Evolutionary conservation across 768 basidiomycete genomes (phyloP), one percentile per base, ranked within the genome.

Genomic region (Leccinellum luteum): DNA sequence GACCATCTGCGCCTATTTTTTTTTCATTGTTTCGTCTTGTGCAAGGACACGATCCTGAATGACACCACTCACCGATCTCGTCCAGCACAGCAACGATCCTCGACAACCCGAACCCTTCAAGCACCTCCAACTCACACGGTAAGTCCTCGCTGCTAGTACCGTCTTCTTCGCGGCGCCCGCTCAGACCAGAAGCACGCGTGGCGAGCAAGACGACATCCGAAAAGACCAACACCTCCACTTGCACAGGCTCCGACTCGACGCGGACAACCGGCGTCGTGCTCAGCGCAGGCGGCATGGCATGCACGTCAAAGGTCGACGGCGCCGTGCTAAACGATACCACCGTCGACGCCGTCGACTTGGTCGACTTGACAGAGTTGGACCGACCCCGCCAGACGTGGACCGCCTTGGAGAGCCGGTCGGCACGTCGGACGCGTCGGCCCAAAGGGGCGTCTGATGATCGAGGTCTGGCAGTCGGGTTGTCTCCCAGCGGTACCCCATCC

Each of bases 131-230:
- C 63, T 73, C 59, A 61, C 73, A 58, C 72, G 61, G 44, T 27
- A 67, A 59, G 59, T 59, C 71, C 67, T 69, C 52, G 21, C 21
- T 45, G 44, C n/a, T 38, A 9, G n/a, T 38, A n/a, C 9, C n/a
- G n/a, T n/a, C 38, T 7, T 38, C 38, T 38, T 32, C 34, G 3
- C 10, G 23, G 28, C 9, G 15, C 28, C 58, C 59, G 1, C 43
- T 25, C 12, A 9, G 14, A n/a, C 75, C 9, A 38, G 38, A 73
- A 23, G 73, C 12, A 17, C 50, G 55, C 1, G 53, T 73, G 17
- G 83, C 80, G 28, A 92, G 68, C n/a, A 92, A 62, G 49, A 90
- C 67, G 31, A 92, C 56, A 68, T 94, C 90, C 17, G 82, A 82
- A 71, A 92, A 90, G 14, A 89, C 79, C 55, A 83, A 76, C 15